phyloP scores from a whole-genome alignment of 2,329 filamentous ascomycete genomes.

The Penicillium verrucosum region DNA sequence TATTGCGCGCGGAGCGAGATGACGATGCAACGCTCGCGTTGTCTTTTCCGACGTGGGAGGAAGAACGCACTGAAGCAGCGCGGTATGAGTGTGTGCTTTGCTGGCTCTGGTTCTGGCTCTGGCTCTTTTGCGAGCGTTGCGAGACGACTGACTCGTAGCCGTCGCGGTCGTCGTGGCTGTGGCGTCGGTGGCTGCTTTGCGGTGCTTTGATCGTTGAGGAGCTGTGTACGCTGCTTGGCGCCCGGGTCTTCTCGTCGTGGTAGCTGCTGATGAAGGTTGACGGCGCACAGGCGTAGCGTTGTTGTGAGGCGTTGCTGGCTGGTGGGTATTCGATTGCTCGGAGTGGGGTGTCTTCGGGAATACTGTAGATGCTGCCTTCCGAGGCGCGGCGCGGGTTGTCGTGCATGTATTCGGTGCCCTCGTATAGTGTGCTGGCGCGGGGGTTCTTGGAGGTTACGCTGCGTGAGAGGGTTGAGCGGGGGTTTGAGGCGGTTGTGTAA shows the following conservation, averaged over 20 bases:
- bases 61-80: background rate
- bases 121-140: slow-evolving; percentile 8
- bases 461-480: slow-evolving; percentile 32
- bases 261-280: slow-evolving; percentile 45
- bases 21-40: slow-evolving; percentile 28
- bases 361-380: slow-evolving; percentile 38
- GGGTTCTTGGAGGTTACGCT: slow-evolving; percentile 41
- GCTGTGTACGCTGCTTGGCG: slow-evolving; percentile 33
- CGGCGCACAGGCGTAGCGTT: slow-evolving; percentile 30
- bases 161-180: slow-evolving; percentile 24
- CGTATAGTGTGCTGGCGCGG: slow-evolving; percentile 41
- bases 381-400: slow-evolving; percentile 36
- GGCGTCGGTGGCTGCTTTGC: slow-evolving; percentile 18
- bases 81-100: slow-evolving; percentile 21
- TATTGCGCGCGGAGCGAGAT: slow-evolving; percentile 36
- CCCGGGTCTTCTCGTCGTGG: slow-evolving; percentile 34
- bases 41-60: slow-evolving; percentile 8
- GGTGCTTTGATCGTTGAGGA: slow-evolving; percentile 38
- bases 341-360: slow-evolving; percentile 33
- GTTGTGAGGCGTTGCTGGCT: slow-evolving; percentile 21
- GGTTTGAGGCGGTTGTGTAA: slow-evolving; percentile 25
- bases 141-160: slow-evolving; percentile 20
- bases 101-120: slow-evolving; percentile 18
- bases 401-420: slow-evolving; percentile 35
- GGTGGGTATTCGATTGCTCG: slow-evolving; percentile 42